Percentiles rank a stretch among this genome's conserved stretches.
phyloP scores from a whole-genome alignment of 345 rosid genomes.

The Lagerstroemia speciosa region DNA sequence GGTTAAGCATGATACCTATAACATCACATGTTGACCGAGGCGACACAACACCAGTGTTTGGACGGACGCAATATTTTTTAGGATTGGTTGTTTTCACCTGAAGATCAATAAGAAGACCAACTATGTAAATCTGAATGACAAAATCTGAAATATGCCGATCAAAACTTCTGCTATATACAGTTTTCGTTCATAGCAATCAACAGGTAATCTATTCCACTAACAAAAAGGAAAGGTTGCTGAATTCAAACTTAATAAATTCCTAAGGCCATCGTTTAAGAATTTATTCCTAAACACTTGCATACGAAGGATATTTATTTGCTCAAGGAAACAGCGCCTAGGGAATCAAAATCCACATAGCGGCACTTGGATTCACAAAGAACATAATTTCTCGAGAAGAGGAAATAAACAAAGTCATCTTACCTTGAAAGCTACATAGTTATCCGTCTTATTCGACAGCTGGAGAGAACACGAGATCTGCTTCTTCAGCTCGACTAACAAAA shows the following conservation, averaged over 20 bases:
- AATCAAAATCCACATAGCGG: background rate
- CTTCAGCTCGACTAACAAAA: slow-evolving; percentile 59
- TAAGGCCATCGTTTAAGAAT: background rate
- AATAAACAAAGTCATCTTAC: slow-evolving; percentile 17
- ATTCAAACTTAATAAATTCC: background rate
- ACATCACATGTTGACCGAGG: slow-evolving; percentile 64
- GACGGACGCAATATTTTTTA: slow-evolving; percentile 74
- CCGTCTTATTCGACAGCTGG: slow-evolving; percentile 58
- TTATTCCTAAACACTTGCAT: background rate
- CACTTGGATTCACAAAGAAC: background rate
- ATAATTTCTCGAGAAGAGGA: background rate
- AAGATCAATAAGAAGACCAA: background rate
- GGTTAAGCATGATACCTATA: slow-evolving; percentile 28
- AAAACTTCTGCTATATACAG: background rate
- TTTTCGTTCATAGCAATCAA: no score
- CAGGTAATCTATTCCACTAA: no score
- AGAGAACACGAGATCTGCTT: slow-evolving; percentile 86
- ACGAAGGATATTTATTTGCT: background rate
- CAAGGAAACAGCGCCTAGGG: background rate
- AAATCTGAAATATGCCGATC: background rate
- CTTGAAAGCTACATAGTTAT: slow-evolving; percentile 69
- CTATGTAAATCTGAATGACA: background rate
- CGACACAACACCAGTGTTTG: slow-evolving; percentile 61
- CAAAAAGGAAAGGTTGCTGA: no score
- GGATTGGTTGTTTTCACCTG: slow-evolving; percentile 87